A percentile compares a stretch with the other conserved stretches of the same genome.
These are phyloP conservation scores for Plantago elongata DNA, from an alignment of 257 asterid species.

Conservation along the genomic window DNA sequence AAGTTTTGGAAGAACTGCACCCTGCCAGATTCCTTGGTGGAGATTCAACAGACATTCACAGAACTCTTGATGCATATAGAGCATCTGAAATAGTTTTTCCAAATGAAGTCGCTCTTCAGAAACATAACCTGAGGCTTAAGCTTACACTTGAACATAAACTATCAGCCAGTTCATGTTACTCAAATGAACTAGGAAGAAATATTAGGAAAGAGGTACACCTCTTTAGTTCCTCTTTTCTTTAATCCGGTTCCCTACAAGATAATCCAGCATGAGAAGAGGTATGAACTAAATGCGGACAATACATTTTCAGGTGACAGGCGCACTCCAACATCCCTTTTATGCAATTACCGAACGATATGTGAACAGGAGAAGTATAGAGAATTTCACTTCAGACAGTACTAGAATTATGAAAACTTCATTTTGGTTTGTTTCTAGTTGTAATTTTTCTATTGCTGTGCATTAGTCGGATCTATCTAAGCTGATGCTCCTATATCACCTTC, in stretches of 20 bases:
- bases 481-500: not conserved
- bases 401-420: conserved; percentile 70
- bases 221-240: not conserved
- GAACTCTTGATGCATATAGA: not conserved
- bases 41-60: not conserved
- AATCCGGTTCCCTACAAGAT: not conserved
- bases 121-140: not conserved
- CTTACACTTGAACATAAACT: conserved; percentile 2
- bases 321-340: conserved; percentile 17
- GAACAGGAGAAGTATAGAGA: conserved; percentile 55
- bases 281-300: not conserved
- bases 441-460: too few relatives aligned
- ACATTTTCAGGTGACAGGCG: conserved; percentile 3
- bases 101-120: not conserved
- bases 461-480: too few relatives aligned
- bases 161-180: not conserved
- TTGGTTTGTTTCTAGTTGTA: conserved; percentile 36
- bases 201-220: not conserved
- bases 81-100: not conserved
- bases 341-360: conserved; percentile 54
- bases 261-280: not conserved
- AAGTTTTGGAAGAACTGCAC: conserved; percentile 11
- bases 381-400: conserved; percentile 38
- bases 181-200: not conserved
- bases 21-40: not conserved